Percentiles rank a stretch among this genome's conserved stretches.
These are phyloP conservation scores for Tripterygium wilfordii DNA, from an alignment of 177 flowering plant species.

Conservation along the genomic window DNA sequence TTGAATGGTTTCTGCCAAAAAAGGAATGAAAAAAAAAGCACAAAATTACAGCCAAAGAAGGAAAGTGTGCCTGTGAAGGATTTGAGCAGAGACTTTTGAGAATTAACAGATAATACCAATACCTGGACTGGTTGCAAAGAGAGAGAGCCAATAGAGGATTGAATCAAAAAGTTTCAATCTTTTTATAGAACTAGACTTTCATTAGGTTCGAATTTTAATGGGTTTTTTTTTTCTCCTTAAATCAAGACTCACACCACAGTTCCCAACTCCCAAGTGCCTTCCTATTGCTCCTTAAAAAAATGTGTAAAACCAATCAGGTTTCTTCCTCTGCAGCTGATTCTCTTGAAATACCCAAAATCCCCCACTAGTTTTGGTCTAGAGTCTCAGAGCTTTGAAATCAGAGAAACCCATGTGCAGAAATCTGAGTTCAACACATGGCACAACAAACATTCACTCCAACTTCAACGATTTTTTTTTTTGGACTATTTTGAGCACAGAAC, in stretches of 20 bases:
- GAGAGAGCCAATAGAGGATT: too few species aligned
- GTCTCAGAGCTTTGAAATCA: slow-evolving; percentile 28
- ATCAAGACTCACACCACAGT: slow-evolving; percentile 24
- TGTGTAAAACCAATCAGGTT: slow-evolving; percentile 31
- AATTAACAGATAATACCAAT: too few species aligned
- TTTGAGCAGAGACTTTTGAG: too few species aligned
- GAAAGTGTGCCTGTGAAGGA: too few species aligned
- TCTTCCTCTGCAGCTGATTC: slow-evolving; percentile 44
- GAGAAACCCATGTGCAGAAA: neutral
- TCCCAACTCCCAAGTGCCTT: slow-evolving; percentile 13
- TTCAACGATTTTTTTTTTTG: neutral
- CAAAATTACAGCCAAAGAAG: too few species aligned
- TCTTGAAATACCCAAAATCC: slow-evolving; percentile 43
- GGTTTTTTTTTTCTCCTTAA: slow-evolving; percentile 19
- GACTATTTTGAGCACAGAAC: neutral
- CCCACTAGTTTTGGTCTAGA: slow-evolving; percentile 23
- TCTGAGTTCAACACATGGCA: neutral
- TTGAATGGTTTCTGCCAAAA: too few species aligned
- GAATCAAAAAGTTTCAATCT: too few species aligned
- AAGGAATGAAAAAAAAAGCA: too few species aligned
- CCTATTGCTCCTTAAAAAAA: slow-evolving; percentile 27
- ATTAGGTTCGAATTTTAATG: too few species aligned
- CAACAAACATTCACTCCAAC: too few species aligned
- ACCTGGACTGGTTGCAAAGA: too few species aligned
- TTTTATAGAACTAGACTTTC: slow-evolving; percentile 10